Base-by-base conservation (phyloP, 1,284 basidiomycete genomes). In the Caloboletus inedulis region DNA sequence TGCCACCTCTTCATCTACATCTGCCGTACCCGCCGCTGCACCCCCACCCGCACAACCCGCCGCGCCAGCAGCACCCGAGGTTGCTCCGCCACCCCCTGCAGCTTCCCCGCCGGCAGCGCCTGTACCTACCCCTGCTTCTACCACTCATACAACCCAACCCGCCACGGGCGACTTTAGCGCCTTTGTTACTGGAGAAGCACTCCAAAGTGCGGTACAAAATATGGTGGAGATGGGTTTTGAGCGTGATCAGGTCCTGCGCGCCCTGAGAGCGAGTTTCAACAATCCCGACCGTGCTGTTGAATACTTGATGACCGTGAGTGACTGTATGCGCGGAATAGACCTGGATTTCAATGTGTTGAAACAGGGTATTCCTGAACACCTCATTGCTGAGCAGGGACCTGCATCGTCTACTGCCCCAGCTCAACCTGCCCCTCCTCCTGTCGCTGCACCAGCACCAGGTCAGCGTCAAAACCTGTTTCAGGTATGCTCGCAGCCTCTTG, bases 271-370 rank as follows among this genome's bases (percentile, higher is more conserved):
- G 21, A 95, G 92, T 67, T 99, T 85, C 75, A 99, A 99, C 74
- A 99, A 99, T 72, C 93, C 97, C 2, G 95, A 99, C 65, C 85
- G 97, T 40, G 97, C 97, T 7, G 95, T 95, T 27, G 97, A 99
- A 72, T 99, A 99, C 72, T 77, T 99, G 46, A 89, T 98, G 83
- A 97, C 71, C 58, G 95, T 95, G 62, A 64, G 87, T 77, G n/a
- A 35, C 49, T 49, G 41, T 51, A 47, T 51, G 59, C 49, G 49
- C 25, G 18, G 34, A 43, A 48, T 51, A n/a, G 30, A 6, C 8
- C 19, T 48, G 25, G 40, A 30, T 21, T 13, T 59, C 25, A 27
- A 53, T 30, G 30, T 29, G 27, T 12, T 10, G n/a, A 13, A n/a
- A 54, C 34, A 68, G 91, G 91, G 91, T 46, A 93, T 94, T 55